Percentiles rank a stretch among this genome's conserved stretches.
Conservation (phyloP, 768 basidiomycete genomes). For the Candolleomyces eurysporus region DNA sequence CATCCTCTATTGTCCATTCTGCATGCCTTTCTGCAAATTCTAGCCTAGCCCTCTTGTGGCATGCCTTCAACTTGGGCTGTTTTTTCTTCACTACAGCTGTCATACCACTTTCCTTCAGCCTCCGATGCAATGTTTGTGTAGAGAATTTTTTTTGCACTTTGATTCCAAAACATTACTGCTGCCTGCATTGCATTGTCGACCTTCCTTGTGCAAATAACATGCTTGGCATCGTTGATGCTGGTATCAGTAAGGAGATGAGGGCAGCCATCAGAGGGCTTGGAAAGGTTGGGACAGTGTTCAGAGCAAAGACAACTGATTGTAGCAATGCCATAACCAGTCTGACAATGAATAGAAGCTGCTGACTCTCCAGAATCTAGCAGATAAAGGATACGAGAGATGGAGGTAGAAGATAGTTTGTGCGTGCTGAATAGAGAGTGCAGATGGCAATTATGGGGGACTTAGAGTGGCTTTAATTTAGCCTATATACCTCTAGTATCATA, state of each 20-base stretch:
- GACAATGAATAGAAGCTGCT: too few species aligned
- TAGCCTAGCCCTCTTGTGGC: slow-evolving; percentile 1
- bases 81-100: neutral
- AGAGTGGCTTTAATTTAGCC: too few species aligned
- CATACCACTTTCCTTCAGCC: too few species aligned
- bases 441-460: too few species aligned
- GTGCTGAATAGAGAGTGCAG: too few species aligned
- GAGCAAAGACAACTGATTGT: neutral
- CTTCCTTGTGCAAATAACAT: neutral
- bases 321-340: too few species aligned
- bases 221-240: neutral
- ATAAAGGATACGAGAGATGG: too few species aligned
- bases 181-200: slow-evolving; percentile 1
- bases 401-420: too few species aligned
- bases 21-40: slow-evolving; percentile 5
- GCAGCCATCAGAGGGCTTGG: neutral
- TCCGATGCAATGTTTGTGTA: neutral
- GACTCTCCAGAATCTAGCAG: too few species aligned
- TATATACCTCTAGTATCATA: too few species aligned
- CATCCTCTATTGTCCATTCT: slow-evolving; percentile 10
- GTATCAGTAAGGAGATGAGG: neutral
- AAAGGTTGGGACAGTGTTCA: neutral
- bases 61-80: neutral
- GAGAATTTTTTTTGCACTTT: neutral
- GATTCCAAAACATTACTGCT: neutral